A percentile compares a stretch with the other conserved stretches of the same genome.
Evolutionary conservation across 1,284 basidiomycete genomes (phyloP).

Genomic region (Rhizopogon hawkerae): DNA sequence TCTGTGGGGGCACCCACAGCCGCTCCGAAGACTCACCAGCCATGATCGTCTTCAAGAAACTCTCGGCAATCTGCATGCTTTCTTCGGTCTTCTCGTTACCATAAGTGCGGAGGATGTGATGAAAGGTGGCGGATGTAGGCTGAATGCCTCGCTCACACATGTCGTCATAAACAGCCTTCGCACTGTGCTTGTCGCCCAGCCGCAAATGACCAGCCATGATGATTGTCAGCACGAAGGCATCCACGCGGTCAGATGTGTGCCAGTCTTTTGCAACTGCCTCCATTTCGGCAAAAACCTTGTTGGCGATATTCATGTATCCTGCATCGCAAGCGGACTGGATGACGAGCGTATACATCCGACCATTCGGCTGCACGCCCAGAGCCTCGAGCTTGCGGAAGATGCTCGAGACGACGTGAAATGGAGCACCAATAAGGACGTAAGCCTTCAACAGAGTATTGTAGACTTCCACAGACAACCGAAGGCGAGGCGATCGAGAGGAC

Average conservation of each 20-base stretch:
- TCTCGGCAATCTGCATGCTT: slow-evolving; percentile 49
- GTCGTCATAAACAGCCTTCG: slow-evolving; percentile 65
- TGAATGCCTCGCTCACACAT: slow-evolving; percentile 65
- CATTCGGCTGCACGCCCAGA: slow-evolving; percentile 48
- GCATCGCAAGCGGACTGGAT: slow-evolving; percentile 82
- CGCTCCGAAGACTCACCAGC: slow-evolving; percentile 27
- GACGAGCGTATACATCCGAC: slow-evolving; percentile 66
- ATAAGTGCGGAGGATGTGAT: slow-evolving; percentile 61
- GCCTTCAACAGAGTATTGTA: slow-evolving; percentile 82
- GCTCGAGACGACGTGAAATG: slow-evolving; percentile 57
- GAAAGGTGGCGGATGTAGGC: slow-evolving; percentile 68
- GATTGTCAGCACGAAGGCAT: slow-evolving; percentile 70
- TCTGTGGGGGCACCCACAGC: slow-evolving; percentile 33
- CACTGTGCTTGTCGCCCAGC: slow-evolving; percentile 44
- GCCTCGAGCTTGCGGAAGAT: slow-evolving; percentile 57
- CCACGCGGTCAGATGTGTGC: slow-evolving; percentile 36
- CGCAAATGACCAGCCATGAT: slow-evolving; percentile 77
- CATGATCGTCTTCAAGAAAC: slow-evolving; percentile 50
- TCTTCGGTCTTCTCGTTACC: slow-evolving; percentile 39
- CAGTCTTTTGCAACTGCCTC: slow-evolving; percentile 33
- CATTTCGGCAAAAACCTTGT: slow-evolving; percentile 64
- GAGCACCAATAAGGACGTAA: slow-evolving; percentile 73
- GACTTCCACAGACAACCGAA: slow-evolving; percentile 45
- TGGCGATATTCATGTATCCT: slow-evolving; percentile 58
- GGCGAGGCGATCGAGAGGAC: slow-evolving; percentile 27